Evolutionary conservation across 257 asterid species (phyloP).

Genomic region (Penstemon barbatus): DNA sequence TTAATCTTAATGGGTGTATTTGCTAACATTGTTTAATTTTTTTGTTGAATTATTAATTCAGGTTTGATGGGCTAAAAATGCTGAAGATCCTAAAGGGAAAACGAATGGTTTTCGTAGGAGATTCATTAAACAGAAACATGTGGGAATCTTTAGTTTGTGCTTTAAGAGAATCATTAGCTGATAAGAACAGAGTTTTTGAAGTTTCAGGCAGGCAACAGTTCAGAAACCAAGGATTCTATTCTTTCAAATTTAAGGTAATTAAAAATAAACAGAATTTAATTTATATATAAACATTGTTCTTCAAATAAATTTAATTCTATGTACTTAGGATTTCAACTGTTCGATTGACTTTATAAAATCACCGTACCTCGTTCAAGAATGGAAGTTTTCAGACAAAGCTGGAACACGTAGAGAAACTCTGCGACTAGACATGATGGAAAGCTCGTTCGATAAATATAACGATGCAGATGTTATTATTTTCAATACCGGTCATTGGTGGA

Average conservation of each 20-base stretch:
- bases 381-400: slow-evolving; percentile 40
- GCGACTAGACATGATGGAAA: slow-evolving; percentile 50
- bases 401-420: slow-evolving; percentile 56
- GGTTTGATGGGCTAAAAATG: slow-evolving; percentile 61
- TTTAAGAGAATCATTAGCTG: slow-evolving; percentile 39
- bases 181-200: slow-evolving; percentile 43
- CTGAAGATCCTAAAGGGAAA: slow-evolving; percentile 53
- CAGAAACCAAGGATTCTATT: slow-evolving; percentile 49
- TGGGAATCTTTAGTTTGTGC: slow-evolving; percentile 70
- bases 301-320: neutral
- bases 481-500: slow-evolving; percentile 89
- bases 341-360: slow-evolving; percentile 60
- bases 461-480: slow-evolving; percentile 61
- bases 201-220: slow-evolving; percentile 45
- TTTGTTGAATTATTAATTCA: slow-evolving; percentile 13
- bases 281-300: neutral
- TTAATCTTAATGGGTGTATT: neutral
- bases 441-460: slow-evolving; percentile 36
- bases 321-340: slow-evolving; percentile 49
- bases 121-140: slow-evolving; percentile 69
- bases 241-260: slow-evolving; percentile 51
- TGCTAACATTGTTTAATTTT: neutral
- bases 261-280: neutral
- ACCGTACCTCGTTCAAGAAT: slow-evolving; percentile 65
- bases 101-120: slow-evolving; percentile 64